phyloP scores from a whole-genome alignment of 2,329 filamentous ascomycete genomes.

The Xylaria multiplex region DNA sequence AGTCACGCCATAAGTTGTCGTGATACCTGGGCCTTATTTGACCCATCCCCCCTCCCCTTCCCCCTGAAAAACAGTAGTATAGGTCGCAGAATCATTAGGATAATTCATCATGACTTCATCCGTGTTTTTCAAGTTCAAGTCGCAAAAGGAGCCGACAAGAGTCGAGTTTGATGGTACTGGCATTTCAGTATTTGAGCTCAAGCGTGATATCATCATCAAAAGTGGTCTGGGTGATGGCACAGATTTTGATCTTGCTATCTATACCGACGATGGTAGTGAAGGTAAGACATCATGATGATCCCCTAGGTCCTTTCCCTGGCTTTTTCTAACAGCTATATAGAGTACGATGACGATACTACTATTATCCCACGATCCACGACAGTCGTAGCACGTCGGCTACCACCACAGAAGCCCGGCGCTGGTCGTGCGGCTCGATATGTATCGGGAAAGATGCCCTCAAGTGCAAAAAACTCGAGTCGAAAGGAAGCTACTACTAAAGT shows the following conservation, averaged over 20 bases:
- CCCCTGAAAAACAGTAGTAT: constrained; percentile 32
- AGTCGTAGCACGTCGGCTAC: constrained; percentile 87
- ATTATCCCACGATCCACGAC: constrained; percentile 95
- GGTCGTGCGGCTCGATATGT: constrained; percentile 95
- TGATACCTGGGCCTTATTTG: not conserved
- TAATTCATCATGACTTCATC: constrained; percentile 83
- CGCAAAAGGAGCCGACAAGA: constrained; percentile 91
- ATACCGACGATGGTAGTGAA: constrained; percentile 90
- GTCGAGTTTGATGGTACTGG: constrained; percentile 97
- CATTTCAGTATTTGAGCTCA: constrained; percentile 98
- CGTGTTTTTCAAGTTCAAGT: constrained; percentile 99
- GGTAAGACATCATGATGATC: constrained; percentile 65
- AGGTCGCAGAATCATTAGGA: constrained; percentile 37
- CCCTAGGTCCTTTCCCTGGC: too few species aligned
- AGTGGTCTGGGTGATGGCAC: constrained; percentile 94
- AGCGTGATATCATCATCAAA: constrained; percentile 96
- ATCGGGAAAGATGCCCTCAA: constrained; percentile 92
- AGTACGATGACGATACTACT: constrained; percentile 98
- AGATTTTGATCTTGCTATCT: constrained; percentile 95
- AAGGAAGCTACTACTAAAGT: constrained; percentile 71
- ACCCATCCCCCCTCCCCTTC: not conserved
- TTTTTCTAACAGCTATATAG: constrained; percentile 58
- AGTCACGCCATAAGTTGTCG: constrained; percentile 30
- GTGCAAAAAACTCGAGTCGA: constrained; percentile 81
- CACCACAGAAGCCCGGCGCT: constrained; percentile 84